These are phyloP conservation scores for Cryptosporidium meleagridis DNA, from an alignment of 169 alveolate species.

Conservation along the genomic window DNA sequence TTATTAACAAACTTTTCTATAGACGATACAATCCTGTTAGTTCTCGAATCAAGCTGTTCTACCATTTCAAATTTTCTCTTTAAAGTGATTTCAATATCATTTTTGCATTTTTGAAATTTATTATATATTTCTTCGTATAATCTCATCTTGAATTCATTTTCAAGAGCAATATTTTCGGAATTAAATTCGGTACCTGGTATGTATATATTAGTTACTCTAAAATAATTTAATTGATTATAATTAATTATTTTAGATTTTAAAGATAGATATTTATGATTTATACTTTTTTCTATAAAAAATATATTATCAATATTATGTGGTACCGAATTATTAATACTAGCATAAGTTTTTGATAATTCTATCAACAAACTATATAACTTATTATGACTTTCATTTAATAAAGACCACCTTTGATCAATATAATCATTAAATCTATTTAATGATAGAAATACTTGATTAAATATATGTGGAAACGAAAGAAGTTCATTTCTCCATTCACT, in stretches of 20 bases:
- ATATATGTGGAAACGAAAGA: constrained; percentile 27
- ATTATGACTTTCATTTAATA: constrained; percentile 24
- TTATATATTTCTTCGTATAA: constrained; percentile 19
- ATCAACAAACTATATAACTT: constrained; percentile 4
- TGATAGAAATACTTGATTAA: constrained; percentile 29
- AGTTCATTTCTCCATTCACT: constrained; percentile 53
- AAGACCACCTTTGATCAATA: constrained; percentile 60
- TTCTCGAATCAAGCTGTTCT: neutral
- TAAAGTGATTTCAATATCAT: constrained; percentile 56
- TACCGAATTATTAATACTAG: neutral
- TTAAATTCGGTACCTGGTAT: constrained; percentile 4
- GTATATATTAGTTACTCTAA: neutral
- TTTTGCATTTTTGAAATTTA: constrained; percentile 21
- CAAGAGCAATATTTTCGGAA: neutral
- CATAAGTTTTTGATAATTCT: neutral
- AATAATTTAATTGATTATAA: neutral
- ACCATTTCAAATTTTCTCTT: constrained; percentile 24
- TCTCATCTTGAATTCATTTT: neutral
- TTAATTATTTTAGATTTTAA: neutral
- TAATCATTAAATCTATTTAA: constrained; percentile 40
- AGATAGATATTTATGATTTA: neutral
- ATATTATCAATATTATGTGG: neutral
- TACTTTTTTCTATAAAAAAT: neutral
- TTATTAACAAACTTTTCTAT: constrained; percentile 17
- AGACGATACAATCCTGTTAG: constrained; percentile 13